A percentile compares a stretch with the other conserved stretches of the same genome.
Conservation (phyloP, 176 grass and related monocot species). For the Oryza glaberrima region DNA sequence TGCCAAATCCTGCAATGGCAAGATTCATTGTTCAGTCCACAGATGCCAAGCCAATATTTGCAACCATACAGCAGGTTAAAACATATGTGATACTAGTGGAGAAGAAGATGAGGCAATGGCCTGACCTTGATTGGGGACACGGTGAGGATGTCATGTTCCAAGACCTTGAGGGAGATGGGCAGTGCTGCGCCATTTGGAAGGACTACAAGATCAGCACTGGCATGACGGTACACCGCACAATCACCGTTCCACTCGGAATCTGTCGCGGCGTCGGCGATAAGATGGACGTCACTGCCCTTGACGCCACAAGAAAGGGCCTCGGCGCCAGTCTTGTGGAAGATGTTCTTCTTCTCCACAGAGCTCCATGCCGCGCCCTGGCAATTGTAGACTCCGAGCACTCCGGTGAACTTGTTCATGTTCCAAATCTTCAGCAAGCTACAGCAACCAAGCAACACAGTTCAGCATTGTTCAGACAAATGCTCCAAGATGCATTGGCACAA, state of each 20-base stretch:
- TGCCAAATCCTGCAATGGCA: constrained; percentile 56
- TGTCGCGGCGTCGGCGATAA: constrained; percentile 63
- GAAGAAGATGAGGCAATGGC: background rate
- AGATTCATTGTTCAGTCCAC: background rate
- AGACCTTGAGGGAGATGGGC: constrained; percentile 77
- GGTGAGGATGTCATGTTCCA: constrained; percentile 81
- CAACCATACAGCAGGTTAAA: background rate
- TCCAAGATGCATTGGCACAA: background rate
- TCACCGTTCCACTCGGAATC: constrained; percentile 82
- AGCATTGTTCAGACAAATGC: background rate
- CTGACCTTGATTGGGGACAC: constrained; percentile 87
- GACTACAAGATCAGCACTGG: constrained; percentile 44
- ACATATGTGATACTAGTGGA: background rate
- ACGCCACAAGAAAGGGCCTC: constrained; percentile 66
- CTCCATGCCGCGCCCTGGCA: constrained; percentile 99
- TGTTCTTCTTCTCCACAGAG: constrained; percentile 84
- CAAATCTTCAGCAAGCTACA: constrained; percentile 94
- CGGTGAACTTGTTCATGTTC: constrained; percentile 98
- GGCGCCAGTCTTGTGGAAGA: constrained; percentile 59
- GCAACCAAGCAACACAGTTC: background rate
- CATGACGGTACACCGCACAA: constrained; percentile 65
- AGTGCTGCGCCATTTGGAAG: constrained; percentile 53
- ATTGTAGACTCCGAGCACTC: constrained; percentile 89
- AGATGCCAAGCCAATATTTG: background rate
- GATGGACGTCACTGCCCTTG: constrained; percentile 66